These are phyloP conservation scores for Talaromyces funiculosus DNA, from an alignment of 2,329 filamentous ascomycete species.

Conservation along the genomic window DNA sequence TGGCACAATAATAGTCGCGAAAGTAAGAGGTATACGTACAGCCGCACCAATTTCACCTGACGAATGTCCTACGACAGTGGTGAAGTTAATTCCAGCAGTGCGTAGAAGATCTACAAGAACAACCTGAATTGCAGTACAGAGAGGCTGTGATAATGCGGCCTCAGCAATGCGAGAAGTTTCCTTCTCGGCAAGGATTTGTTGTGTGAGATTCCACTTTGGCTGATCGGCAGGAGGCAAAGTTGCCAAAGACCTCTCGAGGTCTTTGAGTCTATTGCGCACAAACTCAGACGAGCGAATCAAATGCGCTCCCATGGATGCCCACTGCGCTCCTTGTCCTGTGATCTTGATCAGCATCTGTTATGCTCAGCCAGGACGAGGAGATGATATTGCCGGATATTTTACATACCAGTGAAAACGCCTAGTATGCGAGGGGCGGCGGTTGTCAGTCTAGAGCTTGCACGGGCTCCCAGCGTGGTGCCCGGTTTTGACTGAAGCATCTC, in stretches of 20 bases:
- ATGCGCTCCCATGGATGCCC: slow-evolving; percentile 28
- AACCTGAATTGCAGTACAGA: slow-evolving; percentile 20
- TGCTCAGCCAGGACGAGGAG: too few species aligned
- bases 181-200: slow-evolving; percentile 9
- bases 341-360: too few species aligned
- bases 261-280: not conserved
- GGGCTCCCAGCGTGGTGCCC: not conserved
- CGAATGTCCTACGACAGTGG: slow-evolving; percentile 41
- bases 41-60: slow-evolving; percentile 45
- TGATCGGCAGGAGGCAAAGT: not conserved
- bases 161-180: slow-evolving; percentile 15
- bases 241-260: slow-evolving; percentile 19
- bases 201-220: not conserved
- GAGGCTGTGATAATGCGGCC: slow-evolving; percentile 17
- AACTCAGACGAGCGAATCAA: slow-evolving; percentile 18
- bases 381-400: too few species aligned
- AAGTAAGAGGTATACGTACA: not conserved
- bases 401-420: slow-evolving; percentile 28
- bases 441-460: not conserved
- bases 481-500: not conserved
- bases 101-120: slow-evolving; percentile 17
- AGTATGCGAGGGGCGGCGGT: slow-evolving; percentile 15
- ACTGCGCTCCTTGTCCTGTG: slow-evolving; percentile 29
- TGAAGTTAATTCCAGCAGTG: slow-evolving; percentile 25
- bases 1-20: too few species aligned